Evolutionary conservation across 371 early-diverging fungal genomes (phyloP), one percentile per base, ranked within the genome.

Genomic region (Mortierella sp.): DNA sequence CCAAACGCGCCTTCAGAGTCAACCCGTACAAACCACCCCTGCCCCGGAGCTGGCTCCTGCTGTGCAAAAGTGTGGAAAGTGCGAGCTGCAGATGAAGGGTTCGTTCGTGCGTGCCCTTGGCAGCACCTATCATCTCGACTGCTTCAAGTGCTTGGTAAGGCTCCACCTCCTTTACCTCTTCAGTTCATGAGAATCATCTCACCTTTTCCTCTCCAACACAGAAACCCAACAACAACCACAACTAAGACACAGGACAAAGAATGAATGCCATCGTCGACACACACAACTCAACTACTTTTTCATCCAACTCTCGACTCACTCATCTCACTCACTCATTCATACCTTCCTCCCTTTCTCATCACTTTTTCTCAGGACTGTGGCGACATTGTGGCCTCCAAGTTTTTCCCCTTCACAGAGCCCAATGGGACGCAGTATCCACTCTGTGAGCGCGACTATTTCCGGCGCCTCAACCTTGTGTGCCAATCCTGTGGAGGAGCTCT

Each of bases 371-470:
- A 96, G 98, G 97, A 96, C 84, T 97, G 98, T 88, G 89, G 92
- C 76, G 90, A 95, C 83, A 94, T 95, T 75, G 97, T 97, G 14
- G 97, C 97, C 35, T 93, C 95, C 63, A 96, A 95, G 90, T 97
- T 97, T 89, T 97, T 97, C 88, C 96, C 97, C 6, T 90, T 95
- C 46, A 92, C 92, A 29, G 89, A 88, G n/a, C 83, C 88, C 8
- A 92, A 94, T 81, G 95, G 95, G 35, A 88, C 83, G 46, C 91
- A 92, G 73, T 90, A 91, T 80, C 95, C 96, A 54, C 90, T 91
- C 77, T 97, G 98, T 89, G 97, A 97, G 90, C 94, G 93, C 88
- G 96, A 97, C 91, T 98, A 97, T 90, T 97, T 96, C 90, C 93
- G 93, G 77, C 91, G 95, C 60, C 90, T 97, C 72, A 93, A 91